Percentiles rank a stretch among this genome's conserved stretches.
These are phyloP conservation scores for Meira nashicola DNA, from an alignment of 1,284 basidiomycete genomes.

Conservation along the genomic window DNA sequence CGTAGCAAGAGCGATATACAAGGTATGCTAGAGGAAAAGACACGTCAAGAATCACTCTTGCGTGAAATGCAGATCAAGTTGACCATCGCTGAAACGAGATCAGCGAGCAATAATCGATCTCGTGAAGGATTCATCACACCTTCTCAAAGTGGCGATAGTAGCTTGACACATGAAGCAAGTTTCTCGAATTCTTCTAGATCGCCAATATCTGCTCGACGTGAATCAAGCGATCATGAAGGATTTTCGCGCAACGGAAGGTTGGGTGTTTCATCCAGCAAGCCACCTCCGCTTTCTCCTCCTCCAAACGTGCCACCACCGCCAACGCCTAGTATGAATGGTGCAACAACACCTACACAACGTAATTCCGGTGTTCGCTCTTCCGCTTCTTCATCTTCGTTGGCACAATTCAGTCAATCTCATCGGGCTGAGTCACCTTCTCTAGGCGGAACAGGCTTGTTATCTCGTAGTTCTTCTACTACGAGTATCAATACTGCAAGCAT, in stretches of 20 bases:
- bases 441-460: conserved; percentile 15
- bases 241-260: not conserved
- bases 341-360: conserved; percentile 17
- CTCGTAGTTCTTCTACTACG: conserved; percentile 39
- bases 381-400: conserved; percentile 31
- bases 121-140: not conserved
- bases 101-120: conserved; percentile 21
- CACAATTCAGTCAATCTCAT: conserved; percentile 11
- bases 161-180: conserved; percentile 14
- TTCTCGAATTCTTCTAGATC: conserved; percentile 9
- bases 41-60: conserved; percentile 49
- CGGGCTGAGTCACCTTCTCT: conserved; percentile 33
- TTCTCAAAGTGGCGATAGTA: conserved; percentile 15
- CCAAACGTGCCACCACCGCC: conserved; percentile 76
- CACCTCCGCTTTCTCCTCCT: conserved; percentile 80
- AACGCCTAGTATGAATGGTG: conserved; percentile 20
- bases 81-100: conserved; percentile 33
- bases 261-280: conserved; percentile 58
- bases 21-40: conserved; percentile 66
- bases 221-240: conserved; percentile 8
- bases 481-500: conserved; percentile 24
- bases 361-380: conserved; percentile 20
- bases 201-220: conserved; percentile 10
- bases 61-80: conserved; percentile 31
- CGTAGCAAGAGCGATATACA: conserved; percentile 68